phyloP scores from a whole-genome alignment of 306 rosid genomes.

The Neltuma alba region DNA sequence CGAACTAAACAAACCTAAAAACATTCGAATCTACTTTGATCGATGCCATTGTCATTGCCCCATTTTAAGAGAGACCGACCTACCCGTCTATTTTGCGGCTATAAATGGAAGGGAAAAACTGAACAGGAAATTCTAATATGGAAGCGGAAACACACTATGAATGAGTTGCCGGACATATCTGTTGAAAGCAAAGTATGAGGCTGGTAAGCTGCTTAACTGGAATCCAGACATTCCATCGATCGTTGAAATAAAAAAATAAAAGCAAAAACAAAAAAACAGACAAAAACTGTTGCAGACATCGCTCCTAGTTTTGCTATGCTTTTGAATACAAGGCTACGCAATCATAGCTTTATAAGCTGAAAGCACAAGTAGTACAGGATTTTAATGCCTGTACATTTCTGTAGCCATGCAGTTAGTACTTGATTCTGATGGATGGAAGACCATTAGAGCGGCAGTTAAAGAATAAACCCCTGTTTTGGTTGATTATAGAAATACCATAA shows the following conservation, averaged over 20 bases:
- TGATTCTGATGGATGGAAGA: neutral
- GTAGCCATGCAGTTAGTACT: slow-evolving; percentile 5
- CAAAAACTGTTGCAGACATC: neutral
- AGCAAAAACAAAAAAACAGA: neutral
- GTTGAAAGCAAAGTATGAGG: neutral
- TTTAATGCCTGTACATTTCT: slow-evolving; percentile 19
- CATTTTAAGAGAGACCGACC: too few species aligned
- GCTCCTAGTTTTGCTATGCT: neutral
- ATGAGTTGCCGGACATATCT: too few species aligned
- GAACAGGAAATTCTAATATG: neutral
- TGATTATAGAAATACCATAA: slow-evolving; percentile 10
- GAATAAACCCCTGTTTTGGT: neutral
- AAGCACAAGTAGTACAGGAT: neutral
- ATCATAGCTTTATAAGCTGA: neutral
- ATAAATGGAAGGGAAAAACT: neutral
- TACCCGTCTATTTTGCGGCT: neutral
- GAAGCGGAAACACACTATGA: neutral
- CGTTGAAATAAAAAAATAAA: neutral
- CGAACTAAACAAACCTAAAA: too few species aligned
- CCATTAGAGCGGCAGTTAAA: neutral
- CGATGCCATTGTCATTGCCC: too few species aligned
- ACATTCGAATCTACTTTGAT: too few species aligned
- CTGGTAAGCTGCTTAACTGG: too few species aligned
- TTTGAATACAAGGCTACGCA: neutral
- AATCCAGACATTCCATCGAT: too few species aligned